Evolutionary conservation across 805 yeast genomes (phyloP).

Genomic region (Metschnikowia bowlesiae): DNA sequence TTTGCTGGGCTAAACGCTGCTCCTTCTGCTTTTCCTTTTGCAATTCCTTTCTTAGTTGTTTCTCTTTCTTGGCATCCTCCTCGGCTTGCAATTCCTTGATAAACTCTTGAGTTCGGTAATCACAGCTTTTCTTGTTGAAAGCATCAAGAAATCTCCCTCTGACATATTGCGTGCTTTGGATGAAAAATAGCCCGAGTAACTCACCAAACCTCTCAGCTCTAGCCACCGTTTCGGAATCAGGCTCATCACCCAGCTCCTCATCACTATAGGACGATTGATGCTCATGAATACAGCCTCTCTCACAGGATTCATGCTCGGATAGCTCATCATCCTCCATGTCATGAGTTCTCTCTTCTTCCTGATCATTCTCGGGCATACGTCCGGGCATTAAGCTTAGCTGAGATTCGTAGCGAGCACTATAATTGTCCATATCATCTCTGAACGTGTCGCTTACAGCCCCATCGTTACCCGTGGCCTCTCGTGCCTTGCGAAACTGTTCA

Average conservation of each 20-base stretch:
- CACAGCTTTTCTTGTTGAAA: constrained; percentile 75
- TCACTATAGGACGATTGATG: background rate
- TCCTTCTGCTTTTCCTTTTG: constrained; percentile 69
- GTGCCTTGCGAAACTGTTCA: background rate
- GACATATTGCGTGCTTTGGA: constrained; percentile 73
- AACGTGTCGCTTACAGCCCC: background rate
- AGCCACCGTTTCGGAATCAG: background rate
- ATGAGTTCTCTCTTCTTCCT: background rate
- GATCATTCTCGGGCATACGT: background rate
- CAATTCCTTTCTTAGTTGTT: constrained; percentile 59
- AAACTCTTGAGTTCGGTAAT: constrained; percentile 59
- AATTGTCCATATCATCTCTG: background rate
- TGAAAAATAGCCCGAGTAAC: constrained; percentile 72
- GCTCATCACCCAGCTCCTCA: background rate
- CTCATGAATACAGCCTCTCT: background rate
- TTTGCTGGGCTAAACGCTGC: constrained; percentile 58
- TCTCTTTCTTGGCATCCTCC: constrained; percentile 57
- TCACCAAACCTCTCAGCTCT: constrained; percentile 51
- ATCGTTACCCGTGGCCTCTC: background rate
- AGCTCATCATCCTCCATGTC: background rate
- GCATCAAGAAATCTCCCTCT: constrained; percentile 71
- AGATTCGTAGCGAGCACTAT: background rate
- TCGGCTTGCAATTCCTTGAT: constrained; percentile 70
- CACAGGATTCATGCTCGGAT: background rate
- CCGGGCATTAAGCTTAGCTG: background rate